phyloP scores from a whole-genome alignment of 148 eudicot species.

The Euryodendron excelsum region DNA sequence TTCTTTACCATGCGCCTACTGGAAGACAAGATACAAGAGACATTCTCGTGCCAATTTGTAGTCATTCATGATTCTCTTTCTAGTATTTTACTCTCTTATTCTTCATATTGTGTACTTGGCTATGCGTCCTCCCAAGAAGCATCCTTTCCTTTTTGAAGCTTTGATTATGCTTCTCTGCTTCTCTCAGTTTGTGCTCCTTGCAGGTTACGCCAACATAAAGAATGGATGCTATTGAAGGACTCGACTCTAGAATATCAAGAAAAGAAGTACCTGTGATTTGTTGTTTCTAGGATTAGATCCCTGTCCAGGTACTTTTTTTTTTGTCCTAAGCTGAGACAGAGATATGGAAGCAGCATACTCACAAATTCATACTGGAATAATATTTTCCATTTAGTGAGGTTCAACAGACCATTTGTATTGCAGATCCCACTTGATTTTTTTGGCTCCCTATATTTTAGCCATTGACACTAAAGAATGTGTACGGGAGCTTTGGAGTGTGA shows the following conservation, averaged over 20 bases:
- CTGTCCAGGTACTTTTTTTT: background rate
- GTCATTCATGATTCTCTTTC: constrained; percentile 28
- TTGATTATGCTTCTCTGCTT: constrained; percentile 82
- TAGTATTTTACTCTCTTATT: constrained; percentile 35
- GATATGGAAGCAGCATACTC: background rate
- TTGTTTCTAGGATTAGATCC: background rate
- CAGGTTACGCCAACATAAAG: constrained; percentile 58
- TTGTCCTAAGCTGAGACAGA: background rate
- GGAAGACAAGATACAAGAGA: constrained; percentile 25
- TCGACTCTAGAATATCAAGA: constrained; percentile 34
- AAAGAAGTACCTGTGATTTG: constrained; percentile 40
- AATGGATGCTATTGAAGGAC: constrained; percentile 53
- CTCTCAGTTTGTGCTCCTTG: constrained; percentile 54
- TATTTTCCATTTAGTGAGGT: background rate
- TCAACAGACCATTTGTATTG: too few species aligned
- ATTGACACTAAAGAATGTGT: too few species aligned
- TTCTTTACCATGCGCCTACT: constrained; percentile 63
- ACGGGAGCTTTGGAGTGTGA: too few species aligned
- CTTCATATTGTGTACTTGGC: constrained; percentile 68
- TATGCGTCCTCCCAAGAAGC: constrained; percentile 63
- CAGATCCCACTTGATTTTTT: too few species aligned
- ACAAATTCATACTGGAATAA: background rate
- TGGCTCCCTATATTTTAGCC: too few species aligned
- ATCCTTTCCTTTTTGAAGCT: constrained; percentile 90
- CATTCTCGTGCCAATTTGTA: constrained; percentile 20